These are phyloP conservation scores for Cladosporium velox DNA, from an alignment of 2,329 filamentous ascomycete genomes.

Conservation along the genomic window DNA sequence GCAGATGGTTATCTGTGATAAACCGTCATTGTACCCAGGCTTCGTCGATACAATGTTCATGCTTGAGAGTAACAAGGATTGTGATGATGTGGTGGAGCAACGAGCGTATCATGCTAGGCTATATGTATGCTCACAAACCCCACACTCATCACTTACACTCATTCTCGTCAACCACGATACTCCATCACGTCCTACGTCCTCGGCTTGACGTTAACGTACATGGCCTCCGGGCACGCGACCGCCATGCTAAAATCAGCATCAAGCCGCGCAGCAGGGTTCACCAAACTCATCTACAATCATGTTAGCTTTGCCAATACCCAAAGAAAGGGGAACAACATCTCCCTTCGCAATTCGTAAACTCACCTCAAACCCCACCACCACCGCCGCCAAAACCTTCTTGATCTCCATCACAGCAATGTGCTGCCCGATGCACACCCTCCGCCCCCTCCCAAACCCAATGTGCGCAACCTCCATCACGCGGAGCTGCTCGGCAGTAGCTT, in stretches of 20 bases:
- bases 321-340: not conserved
- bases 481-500: constrained; percentile 28
- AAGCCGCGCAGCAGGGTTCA: not conserved
- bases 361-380: constrained; percentile 25
- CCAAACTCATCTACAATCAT: not conserved
- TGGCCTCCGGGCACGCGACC: not conserved
- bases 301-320: not conserved
- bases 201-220: not conserved
- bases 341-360: not conserved
- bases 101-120: not conserved
- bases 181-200: not conserved
- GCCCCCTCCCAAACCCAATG: constrained; percentile 48
- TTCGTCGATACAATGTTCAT: not conserved
- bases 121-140: too few relatives aligned
- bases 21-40: not conserved
- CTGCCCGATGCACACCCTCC: constrained; percentile 49
- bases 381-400: constrained; percentile 26
- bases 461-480: constrained; percentile 46
- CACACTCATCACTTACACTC: too few relatives aligned
- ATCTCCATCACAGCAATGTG: constrained; percentile 45
- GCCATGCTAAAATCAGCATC: not conserved
- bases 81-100: not conserved
- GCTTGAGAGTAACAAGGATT: not conserved
- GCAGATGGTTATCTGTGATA: not conserved
- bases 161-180: too few relatives aligned